Conservation (phyloP, 192 early-diverging fungal genomes). For the Mortierella hygrophila region DNA sequence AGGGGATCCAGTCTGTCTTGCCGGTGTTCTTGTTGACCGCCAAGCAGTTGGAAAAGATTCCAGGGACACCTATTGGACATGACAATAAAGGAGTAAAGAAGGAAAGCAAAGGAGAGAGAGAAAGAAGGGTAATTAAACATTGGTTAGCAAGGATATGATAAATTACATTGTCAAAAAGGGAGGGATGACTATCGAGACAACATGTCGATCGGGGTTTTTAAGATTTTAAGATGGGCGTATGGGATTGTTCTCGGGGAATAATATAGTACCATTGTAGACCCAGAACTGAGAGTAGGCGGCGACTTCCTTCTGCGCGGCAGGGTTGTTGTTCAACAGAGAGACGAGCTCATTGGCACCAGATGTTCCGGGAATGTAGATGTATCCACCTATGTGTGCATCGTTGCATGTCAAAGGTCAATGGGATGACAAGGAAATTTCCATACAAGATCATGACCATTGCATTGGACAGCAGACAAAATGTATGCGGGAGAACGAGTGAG, state of each 20-base stretch:
- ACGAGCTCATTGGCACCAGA: constrained; percentile 31
- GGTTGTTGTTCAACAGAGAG: constrained; percentile 33
- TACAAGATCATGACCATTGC: neutral
- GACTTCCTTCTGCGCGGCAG: constrained; percentile 30
- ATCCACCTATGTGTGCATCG: constrained; percentile 16
- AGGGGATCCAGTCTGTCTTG: constrained; percentile 44
- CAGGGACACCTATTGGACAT: constrained; percentile 17
- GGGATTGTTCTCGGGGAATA: too few species aligned
- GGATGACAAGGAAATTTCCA: neutral
- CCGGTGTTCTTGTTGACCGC: constrained; percentile 46
- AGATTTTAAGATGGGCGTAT: too few species aligned
- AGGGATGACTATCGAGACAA: too few species aligned
- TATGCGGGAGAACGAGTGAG: neutral
- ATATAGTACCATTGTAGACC: constrained; percentile 40
- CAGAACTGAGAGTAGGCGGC: constrained; percentile 36
- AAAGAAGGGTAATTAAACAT: neutral
- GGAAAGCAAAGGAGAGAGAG: neutral
- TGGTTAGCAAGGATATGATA: too few species aligned
- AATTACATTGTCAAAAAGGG: too few species aligned
- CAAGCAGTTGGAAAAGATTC: constrained; percentile 34
- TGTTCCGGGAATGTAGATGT: constrained; percentile 41
- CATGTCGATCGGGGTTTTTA: too few species aligned
- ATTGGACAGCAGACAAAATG: neutral
- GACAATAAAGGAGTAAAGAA: too few species aligned
- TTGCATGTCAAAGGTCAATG: neutral